Evolutionary conservation across 1,139 yeast species (phyloP), one percentile per base, ranked within the genome.

Genomic region (Geotrichum fermentans): DNA sequence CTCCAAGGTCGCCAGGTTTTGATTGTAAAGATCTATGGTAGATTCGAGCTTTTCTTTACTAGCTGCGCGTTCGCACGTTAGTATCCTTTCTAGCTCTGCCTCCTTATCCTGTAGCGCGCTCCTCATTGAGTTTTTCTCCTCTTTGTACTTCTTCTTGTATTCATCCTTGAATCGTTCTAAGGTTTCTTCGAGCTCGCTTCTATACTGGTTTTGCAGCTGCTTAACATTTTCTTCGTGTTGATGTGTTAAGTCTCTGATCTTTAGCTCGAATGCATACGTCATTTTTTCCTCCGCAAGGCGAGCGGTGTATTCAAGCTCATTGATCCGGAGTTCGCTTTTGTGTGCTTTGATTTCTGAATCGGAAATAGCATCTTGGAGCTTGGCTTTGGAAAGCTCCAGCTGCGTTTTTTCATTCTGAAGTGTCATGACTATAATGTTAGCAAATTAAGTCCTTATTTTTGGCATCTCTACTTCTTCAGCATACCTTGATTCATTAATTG

Each of bases 261-360:
- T 32, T 18, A 37, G 39, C 32, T 54, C 40, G 18, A n/a, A 26
- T 26, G 30, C 42, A 28, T 39, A 11, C 7, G 34, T 11, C 4
- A 17, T 14, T 14, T 65, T 61, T 40, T 75, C 54, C 33, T 26
- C 36, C 10, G 33, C 17, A 17, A 34, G 38, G 14, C 18, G 35
- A 17, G 43, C 39, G 3, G 40, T 38, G 28, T 42, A 17, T 13
- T 36, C 37, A 14, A 40, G 20, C 17, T 45, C 45, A 28, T 35
- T 44, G 21, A 32, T 41, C 38, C 20, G 39, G 30, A 37, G 17
- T 26, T 40, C 41, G 33, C 30, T 47, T 33, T 26, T 38, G 36
- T 68, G 36, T 63, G 35, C 55, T 40, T 54, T 59, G 10, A 57
- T 55, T 51, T 51, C 51, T 62, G 58, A 20, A 37, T 72, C 72